Conservation (phyloP, 139 green algal species). For the Chlamydomonas sp. region DNA sequence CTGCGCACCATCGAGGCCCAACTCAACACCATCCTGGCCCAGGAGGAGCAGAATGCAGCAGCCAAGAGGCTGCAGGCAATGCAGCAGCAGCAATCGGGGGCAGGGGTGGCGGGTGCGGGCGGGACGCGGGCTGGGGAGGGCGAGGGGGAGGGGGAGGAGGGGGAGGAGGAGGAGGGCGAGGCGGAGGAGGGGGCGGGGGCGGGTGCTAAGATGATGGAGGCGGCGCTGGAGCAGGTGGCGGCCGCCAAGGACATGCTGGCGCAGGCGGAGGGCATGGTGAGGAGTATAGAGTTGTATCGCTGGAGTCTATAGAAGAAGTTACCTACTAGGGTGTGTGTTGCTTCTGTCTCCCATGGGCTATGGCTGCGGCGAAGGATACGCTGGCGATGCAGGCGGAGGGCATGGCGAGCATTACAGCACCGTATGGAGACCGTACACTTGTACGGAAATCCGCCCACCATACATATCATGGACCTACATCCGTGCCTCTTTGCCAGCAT, state of each 20-base stretch:
- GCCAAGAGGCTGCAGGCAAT: background rate
- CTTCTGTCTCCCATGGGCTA: too few species aligned
- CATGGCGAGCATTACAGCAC: too few species aligned
- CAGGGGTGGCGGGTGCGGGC: background rate
- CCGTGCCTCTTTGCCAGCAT: too few species aligned
- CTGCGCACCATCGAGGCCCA: constrained; percentile 42
- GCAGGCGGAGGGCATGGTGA: constrained; percentile 40
- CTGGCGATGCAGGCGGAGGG: background rate
- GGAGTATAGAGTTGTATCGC: too few species aligned
- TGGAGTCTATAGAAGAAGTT: too few species aligned
- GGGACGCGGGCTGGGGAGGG: background rate
- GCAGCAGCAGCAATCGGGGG: background rate
- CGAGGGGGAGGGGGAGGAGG: background rate
- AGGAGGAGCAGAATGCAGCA: constrained; percentile 22
- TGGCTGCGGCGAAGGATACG: too few species aligned
- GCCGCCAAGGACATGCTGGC: constrained; percentile 37
- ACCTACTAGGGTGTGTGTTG: too few species aligned
- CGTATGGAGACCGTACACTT: background rate
- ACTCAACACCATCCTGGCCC: constrained; percentile 31
- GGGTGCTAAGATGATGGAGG: constrained; percentile 46
- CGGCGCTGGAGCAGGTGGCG: constrained; percentile 47
- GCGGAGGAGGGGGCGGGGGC: background rate
- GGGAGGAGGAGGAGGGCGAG: constrained; percentile 12
- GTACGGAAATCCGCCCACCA: background rate
- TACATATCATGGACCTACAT: too few species aligned